Base-by-base conservation (phyloP, 208 protist genomes). In the Endotrypanum monterogeii region DNA sequence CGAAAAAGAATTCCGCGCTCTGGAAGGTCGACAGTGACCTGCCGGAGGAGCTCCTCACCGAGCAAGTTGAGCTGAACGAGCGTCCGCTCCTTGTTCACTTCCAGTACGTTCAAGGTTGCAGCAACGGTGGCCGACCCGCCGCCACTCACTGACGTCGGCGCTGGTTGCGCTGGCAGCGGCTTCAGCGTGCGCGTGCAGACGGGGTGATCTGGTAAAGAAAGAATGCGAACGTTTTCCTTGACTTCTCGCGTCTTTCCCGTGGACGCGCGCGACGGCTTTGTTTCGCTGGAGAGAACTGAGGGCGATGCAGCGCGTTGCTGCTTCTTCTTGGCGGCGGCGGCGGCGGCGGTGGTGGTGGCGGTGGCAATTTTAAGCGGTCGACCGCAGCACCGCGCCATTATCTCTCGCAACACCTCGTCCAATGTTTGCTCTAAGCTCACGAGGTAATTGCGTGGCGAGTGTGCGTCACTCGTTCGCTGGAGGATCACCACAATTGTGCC, bases 1-100 rank as follows among this genome's bases (percentile, higher is more conserved):
- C 75, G 73, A 52, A 93, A 78, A 18, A 93, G 71, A n/a, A 91
- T 69, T 25, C 84, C 88, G n/a, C 85, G 81, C 82, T 93, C 85
- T 6, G 88, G 74, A 37, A 87, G 78, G 58, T 93, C 88, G n/a
- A 93, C 71, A 35, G 79, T 78, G 2, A 89, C 82, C 71, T 93
- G 88, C 1, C 88, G 80, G 30, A 93, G 68, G 9, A 93, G 67
- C 67, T 93, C 88, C 32, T 78, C 70, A 20, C 74, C 69, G 25
- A 93, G 76, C 0, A 93, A 63, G 67, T 84, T 70, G 23, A 86
- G 62, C 52, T 86, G 83, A 37, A 92, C 60, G 3, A 76, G 65
- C 12, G 73, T 74, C 35, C 88, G 85, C 82, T 89, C 81, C 28
- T 44, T 55, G 70, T 80, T 90, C 12, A 90, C 75, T 67, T 88